phyloP scores from a whole-genome alignment of 2,329 filamentous ascomycete genomes.

The Beauveria australis region DNA sequence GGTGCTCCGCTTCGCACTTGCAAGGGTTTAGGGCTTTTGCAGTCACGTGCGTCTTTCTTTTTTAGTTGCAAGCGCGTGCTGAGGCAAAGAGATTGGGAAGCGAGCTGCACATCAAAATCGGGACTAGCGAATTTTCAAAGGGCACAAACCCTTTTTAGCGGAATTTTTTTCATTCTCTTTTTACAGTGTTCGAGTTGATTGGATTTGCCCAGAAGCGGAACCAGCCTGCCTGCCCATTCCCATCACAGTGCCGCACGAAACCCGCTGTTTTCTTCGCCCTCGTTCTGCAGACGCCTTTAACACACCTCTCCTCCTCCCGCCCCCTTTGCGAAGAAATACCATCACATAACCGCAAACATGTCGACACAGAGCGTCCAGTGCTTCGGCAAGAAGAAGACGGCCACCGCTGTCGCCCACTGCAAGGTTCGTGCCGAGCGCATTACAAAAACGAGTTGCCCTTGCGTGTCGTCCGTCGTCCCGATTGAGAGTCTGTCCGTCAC shows the following conservation, averaged over 20 bases:
- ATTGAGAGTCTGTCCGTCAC: slow-evolving; percentile 1
- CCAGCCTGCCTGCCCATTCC: neutral
- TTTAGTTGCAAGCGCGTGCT: neutral
- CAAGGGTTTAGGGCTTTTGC: slow-evolving; percentile 7
- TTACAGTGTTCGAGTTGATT: neutral
- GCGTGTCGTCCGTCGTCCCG: neutral
- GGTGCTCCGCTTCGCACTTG: neutral
- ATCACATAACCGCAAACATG: slow-evolving; percentile 36
- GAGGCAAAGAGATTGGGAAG: neutral
- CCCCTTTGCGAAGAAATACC: slow-evolving; percentile 1
- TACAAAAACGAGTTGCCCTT: neutral
- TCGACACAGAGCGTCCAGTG: slow-evolving; percentile 82
- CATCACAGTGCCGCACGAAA: slow-evolving; percentile 3
- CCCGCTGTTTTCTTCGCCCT: slow-evolving; percentile 12
- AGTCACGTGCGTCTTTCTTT: neutral
- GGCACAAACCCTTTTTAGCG: slow-evolving; percentile 10
- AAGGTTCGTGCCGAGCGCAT: slow-evolving; percentile 51
- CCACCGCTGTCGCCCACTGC: slow-evolving; percentile 85
- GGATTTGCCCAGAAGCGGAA: neutral
- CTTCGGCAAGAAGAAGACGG: slow-evolving; percentile 98
- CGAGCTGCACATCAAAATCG: neutral
- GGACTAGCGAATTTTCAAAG: neutral
- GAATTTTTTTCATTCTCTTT: too few species aligned
- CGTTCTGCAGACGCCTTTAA: neutral
- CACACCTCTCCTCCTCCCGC: neutral